phyloP scores from a whole-genome alignment of 169 alveolate species.

The Cryptosporidium sp. region DNA sequence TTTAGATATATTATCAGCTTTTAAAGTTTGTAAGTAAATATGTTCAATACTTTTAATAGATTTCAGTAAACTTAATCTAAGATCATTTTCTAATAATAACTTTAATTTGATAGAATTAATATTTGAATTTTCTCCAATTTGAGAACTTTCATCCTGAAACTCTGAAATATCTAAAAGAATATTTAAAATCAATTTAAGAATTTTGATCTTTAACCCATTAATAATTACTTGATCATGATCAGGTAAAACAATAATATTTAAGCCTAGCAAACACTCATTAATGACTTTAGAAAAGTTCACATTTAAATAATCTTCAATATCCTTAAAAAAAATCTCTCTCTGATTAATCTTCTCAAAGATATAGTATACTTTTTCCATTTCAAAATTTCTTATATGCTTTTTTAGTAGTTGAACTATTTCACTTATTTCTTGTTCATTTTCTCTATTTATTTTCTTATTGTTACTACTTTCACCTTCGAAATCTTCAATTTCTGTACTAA shows the following conservation, averaged over 20 bases:
- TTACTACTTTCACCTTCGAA: neutral
- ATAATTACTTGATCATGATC: neutral
- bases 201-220: neutral
- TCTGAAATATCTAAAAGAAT: constrained; percentile 48
- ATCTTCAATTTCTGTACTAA: neutral
- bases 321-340: neutral
- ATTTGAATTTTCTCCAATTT: neutral
- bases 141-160: neutral
- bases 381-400: neutral
- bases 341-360: neutral
- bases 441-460: neutral
- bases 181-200: constrained; percentile 26
- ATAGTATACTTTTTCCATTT: neutral
- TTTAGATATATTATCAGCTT: neutral
- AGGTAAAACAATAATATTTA: neutral
- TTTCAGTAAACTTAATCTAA: neutral
- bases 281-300: neutral
- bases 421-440: neutral
- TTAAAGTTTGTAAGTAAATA: neutral
- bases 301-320: neutral
- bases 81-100: neutral
- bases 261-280: neutral
- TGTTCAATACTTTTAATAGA: neutral
- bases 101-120: neutral
- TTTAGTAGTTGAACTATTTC: neutral